phyloP scores from a whole-genome alignment of 805 yeast genomes.

The Candida silvatica region DNA sequence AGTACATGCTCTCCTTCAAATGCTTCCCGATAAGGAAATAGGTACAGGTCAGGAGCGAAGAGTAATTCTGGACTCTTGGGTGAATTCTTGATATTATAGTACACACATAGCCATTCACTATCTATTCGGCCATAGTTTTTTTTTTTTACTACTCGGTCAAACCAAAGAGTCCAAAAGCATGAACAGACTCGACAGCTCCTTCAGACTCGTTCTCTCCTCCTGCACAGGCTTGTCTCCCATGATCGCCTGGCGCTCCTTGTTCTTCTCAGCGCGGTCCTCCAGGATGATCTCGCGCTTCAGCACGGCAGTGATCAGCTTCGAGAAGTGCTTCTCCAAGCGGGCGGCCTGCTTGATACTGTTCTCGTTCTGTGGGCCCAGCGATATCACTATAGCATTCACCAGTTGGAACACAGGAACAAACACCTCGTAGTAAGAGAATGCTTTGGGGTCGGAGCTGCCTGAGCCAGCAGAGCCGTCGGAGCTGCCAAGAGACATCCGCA shows the following conservation, averaged over 20 bases:
- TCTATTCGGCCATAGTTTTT: not conserved
- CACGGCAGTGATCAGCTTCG: slow-evolving; percentile 47
- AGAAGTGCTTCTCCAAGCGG: slow-evolving; percentile 41
- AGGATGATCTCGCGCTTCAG: slow-evolving; percentile 23
- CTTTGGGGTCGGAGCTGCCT: slow-evolving; percentile 12
- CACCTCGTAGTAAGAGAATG: slow-evolving; percentile 54
- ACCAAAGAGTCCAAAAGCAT: not conserved
- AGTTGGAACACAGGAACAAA: slow-evolving; percentile 70
- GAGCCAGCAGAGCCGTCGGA: slow-evolving; percentile 30
- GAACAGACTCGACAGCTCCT: slow-evolving; percentile 1
- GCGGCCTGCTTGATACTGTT: slow-evolving; percentile 46
- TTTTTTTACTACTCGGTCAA: too few relatives aligned
- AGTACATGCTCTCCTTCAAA: not conserved
- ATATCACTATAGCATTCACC: slow-evolving; percentile 53
- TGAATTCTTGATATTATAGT: too few relatives aligned
- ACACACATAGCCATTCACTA: too few relatives aligned
- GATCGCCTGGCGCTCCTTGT: slow-evolving; percentile 1
- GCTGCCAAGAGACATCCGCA: slow-evolving; percentile 44
- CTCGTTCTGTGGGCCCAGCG: slow-evolving; percentile 71
- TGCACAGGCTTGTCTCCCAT: not conserved
- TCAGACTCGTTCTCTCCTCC: slow-evolving; percentile 14
- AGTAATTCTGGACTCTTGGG: too few relatives aligned
- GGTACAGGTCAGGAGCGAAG: too few relatives aligned
- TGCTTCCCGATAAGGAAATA: too few relatives aligned
- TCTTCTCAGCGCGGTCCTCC: slow-evolving; percentile 6